Evolutionary conservation across 805 yeast genomes (phyloP).

Genomic region (Maudiozyma pseudohumilis): DNA sequence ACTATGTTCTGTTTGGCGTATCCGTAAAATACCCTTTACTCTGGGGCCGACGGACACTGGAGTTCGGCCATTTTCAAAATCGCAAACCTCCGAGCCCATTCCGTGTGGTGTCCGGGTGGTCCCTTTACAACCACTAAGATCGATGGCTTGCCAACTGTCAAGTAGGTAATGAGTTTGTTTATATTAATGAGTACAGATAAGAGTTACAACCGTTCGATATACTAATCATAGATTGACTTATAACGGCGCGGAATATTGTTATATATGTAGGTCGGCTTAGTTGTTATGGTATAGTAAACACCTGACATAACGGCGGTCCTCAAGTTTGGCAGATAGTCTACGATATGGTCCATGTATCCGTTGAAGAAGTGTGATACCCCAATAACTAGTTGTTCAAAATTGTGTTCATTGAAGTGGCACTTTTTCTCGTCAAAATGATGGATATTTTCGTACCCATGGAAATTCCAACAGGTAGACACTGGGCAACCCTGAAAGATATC

Average conservation of each 20-base stretch:
- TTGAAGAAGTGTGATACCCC: slow-evolving; percentile 40
- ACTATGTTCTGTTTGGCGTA: no score
- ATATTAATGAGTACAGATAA: no score
- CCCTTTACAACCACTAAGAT: no score
- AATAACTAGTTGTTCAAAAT: slow-evolving; percentile 32
- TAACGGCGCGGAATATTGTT: background rate
- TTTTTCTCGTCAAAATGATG: slow-evolving; percentile 32
- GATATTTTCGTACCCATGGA: slow-evolving; percentile 38
- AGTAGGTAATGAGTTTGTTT: no score
- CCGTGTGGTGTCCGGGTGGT: no score
- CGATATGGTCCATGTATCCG: slow-evolving; percentile 33
- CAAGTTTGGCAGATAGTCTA: slow-evolving; percentile 28
- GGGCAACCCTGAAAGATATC: slow-evolving; percentile 28
- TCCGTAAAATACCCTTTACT: no score
- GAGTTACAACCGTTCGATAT: no score
- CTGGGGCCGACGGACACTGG: no score
- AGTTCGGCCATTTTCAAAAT: no score
- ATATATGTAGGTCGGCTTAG: background rate
- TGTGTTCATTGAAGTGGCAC: slow-evolving; percentile 37
- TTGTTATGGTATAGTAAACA: slow-evolving; percentile 26
- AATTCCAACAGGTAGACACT: slow-evolving; percentile 34
- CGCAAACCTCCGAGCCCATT: no score
- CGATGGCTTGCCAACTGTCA: no score
- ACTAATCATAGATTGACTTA: background rate
- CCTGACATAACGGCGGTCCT: slow-evolving; percentile 33